Percentiles rank a stretch among this genome's conserved stretches.
These are phyloP conservation scores for Strobilomyces echinocephalus DNA, from an alignment of 768 basidiomycete genomes.

Conservation along the genomic window DNA sequence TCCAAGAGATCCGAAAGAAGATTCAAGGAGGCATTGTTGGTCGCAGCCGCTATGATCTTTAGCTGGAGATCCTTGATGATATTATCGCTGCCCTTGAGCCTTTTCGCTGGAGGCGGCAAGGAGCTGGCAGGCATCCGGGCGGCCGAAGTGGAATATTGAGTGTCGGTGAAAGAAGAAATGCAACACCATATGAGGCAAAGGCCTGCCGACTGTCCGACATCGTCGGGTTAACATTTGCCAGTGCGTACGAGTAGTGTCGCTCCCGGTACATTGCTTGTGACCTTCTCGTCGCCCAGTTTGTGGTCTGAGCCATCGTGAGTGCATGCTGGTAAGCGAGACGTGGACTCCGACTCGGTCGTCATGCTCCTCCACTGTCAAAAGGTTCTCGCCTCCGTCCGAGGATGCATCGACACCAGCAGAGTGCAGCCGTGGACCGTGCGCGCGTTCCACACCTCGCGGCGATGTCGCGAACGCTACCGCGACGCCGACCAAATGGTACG, in stretches of 20 bases:
- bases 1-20: constrained; percentile 69
- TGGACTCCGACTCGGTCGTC: neutral
- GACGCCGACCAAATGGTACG: constrained; percentile 43
- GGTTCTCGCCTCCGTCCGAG: constrained; percentile 1
- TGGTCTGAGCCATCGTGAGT: too few species aligned
- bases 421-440: constrained; percentile 21
- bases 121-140: constrained; percentile 35
- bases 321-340: neutral
- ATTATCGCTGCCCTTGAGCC: constrained; percentile 26
- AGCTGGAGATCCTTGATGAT: constrained; percentile 49
- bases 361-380: constrained; percentile 16
- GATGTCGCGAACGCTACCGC: constrained; percentile 35
- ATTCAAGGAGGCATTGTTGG: constrained; percentile 64
- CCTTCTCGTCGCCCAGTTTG: too few species aligned
- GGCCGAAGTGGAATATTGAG: neutral
- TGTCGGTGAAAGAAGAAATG: neutral
- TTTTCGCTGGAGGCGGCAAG: constrained; percentile 50
- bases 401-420: constrained; percentile 11
- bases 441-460: constrained; percentile 39
- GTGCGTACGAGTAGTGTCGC: too few species aligned
- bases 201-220: neutral
- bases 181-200: constrained; percentile 1
- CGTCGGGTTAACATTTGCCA: too few species aligned
- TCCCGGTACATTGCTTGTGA: too few species aligned
- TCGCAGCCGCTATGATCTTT: constrained; percentile 49